Conservation (phyloP, 495 filamentous ascomycete genomes). For the Penicillium riverlandense region DNA sequence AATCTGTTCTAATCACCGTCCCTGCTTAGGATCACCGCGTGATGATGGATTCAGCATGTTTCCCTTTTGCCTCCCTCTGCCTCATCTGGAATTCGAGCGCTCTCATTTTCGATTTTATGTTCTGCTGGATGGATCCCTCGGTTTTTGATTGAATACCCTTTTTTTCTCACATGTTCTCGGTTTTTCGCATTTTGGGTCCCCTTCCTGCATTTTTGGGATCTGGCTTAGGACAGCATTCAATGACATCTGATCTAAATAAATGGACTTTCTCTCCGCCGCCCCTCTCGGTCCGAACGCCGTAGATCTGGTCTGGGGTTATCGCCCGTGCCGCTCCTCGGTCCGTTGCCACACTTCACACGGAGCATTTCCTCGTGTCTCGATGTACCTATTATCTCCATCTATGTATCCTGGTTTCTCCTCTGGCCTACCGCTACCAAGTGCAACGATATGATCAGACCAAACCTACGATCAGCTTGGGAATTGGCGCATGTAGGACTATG, state of each 20-base stretch:
- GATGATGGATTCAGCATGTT: conserved; percentile 6
- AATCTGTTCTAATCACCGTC: conserved; percentile 2
- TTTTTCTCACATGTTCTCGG: background rate
- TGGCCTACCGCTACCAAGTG: no score
- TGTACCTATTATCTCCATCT: no score
- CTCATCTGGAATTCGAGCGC: conserved; percentile 27
- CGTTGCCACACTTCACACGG: background rate
- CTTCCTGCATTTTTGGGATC: conserved; percentile 6
- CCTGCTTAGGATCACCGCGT: conserved; percentile 15
- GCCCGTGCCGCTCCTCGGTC: background rate
- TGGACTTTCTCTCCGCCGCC: background rate
- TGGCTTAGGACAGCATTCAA: background rate
- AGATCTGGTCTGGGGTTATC: no score
- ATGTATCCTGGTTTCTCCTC: no score
- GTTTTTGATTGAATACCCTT: conserved; percentile 17
- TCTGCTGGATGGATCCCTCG: background rate
- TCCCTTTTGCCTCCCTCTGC: conserved; percentile 4
- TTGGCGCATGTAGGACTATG: no score
- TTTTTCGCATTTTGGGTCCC: conserved; percentile 3
- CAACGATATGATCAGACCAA: no score
- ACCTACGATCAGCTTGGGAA: no score
- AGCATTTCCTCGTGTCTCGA: no score
- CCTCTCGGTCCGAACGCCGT: background rate
- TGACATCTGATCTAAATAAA: background rate
- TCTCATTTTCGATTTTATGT: conserved; percentile 5